These are phyloP conservation scores for Citrullus mucosospermus DNA, from an alignment of 306 rosid genomes.

Conservation along the genomic window DNA sequence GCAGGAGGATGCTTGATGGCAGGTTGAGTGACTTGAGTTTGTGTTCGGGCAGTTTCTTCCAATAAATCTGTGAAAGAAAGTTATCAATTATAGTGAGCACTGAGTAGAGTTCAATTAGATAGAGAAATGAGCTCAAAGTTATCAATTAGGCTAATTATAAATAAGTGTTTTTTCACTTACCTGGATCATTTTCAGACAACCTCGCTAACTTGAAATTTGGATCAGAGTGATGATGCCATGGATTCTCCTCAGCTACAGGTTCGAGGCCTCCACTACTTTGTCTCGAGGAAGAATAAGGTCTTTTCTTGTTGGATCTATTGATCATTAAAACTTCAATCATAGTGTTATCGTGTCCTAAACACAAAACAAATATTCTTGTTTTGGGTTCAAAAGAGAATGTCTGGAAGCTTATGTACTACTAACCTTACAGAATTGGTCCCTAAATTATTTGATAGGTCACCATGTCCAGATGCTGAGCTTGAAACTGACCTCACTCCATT, in stretches of 20 bases:
- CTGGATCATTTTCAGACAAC: slow-evolving; percentile 46
- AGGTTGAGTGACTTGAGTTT: slow-evolving; percentile 33
- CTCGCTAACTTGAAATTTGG: slow-evolving; percentile 36
- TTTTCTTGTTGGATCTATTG: slow-evolving; percentile 38
- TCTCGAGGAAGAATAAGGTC: slow-evolving; percentile 44
- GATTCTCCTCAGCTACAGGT: slow-evolving; percentile 42
- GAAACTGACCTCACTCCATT: slow-evolving; percentile 23
- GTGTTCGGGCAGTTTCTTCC: slow-evolving; percentile 73
- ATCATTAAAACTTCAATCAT: slow-evolving; percentile 8
- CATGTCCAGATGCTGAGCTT: slow-evolving; percentile 54
- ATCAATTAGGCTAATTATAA: neutral
- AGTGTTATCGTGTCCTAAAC: neutral
- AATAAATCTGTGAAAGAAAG: slow-evolving; percentile 46
- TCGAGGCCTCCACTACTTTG: slow-evolving; percentile 42
- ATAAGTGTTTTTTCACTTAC: slow-evolving; percentile 18
- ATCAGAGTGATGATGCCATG: slow-evolving; percentile 15
- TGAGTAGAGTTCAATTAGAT: neutral
- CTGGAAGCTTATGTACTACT: neutral
- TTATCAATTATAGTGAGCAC: neutral
- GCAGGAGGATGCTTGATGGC: slow-evolving; percentile 18
- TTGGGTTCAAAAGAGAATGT: slow-evolving; percentile 1
- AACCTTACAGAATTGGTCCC: slow-evolving; percentile 43
- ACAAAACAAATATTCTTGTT: neutral
- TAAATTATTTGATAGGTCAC: slow-evolving; percentile 21
- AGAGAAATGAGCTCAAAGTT: neutral